Evolutionary conservation across 768 basidiomycete species (phyloP).

Genomic region (Lentinula aciculospora): DNA sequence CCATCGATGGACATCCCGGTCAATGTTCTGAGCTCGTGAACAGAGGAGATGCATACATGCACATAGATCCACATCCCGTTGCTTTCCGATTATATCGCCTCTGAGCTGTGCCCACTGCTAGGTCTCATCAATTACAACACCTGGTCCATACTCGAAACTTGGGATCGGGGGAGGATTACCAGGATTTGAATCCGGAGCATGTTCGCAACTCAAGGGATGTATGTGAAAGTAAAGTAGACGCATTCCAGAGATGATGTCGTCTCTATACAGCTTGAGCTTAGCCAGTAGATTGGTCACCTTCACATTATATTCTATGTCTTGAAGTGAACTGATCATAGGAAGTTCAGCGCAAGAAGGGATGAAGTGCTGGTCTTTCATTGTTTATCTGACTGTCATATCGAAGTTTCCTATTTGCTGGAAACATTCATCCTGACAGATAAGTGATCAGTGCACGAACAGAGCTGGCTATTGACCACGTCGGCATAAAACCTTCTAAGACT

Average conservation of each 20-base stretch:
- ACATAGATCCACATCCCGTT: neutral
- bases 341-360: neutral
- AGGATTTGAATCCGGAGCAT: neutral
- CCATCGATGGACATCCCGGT: neutral
- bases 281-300: neutral
- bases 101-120: neutral
- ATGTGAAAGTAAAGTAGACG: too few relatives aligned
- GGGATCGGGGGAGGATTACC: neutral
- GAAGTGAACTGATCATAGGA: neutral
- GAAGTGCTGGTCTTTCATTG: neutral
- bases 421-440: neutral
- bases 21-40: neutral
- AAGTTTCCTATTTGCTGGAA: neutral
- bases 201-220: too few relatives aligned
- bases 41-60: neutral
- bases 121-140: neutral
- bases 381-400: neutral
- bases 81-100: constrained; percentile 1
- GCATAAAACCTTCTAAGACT: neutral
- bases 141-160: neutral
- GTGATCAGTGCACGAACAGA: neutral
- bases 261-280: neutral
- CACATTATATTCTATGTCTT: neutral
- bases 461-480: too few relatives aligned
- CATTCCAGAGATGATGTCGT: neutral